Conservation (phyloP, 768 basidiomycete genomes). For the Kondoa malvinella region DNA sequence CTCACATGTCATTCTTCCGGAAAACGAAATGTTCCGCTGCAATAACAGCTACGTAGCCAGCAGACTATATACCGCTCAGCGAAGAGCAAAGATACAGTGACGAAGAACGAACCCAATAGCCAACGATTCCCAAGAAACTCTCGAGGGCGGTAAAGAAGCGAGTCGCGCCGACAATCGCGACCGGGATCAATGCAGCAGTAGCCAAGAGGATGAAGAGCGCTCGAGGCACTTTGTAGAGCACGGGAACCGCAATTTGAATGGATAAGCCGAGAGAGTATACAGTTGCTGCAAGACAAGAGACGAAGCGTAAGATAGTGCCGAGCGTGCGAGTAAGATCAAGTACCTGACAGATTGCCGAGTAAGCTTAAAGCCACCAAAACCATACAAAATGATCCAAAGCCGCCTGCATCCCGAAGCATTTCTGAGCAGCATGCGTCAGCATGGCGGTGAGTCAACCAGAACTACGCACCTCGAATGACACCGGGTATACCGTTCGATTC, state of each 20-base stretch:
- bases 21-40: conserved; percentile 48
- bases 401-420: background rate
- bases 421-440: background rate
- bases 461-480: background rate
- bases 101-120: conserved; percentile 21
- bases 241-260: conserved; percentile 50
- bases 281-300: conserved; percentile 53
- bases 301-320: conserved; percentile 55
- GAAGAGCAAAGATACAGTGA: background rate
- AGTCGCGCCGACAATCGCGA: conserved; percentile 47
- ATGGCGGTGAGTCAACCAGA: background rate
- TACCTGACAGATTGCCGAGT: too few species aligned
- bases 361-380: too few species aligned
- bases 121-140: conserved; percentile 51
- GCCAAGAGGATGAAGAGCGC: conserved; percentile 52
- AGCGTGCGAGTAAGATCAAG: too few species aligned
- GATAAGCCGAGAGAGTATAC: conserved; percentile 63
- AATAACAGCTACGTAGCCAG: conserved; percentile 5
- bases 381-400: conserved; percentile 22
- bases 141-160: conserved; percentile 49
- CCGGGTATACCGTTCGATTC: conserved; percentile 1
- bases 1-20: conserved; percentile 41
- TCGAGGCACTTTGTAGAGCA: conserved; percentile 43
- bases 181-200: conserved; percentile 41
- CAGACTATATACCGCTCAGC: background rate